These are phyloP conservation scores for Nepenthes gracilis DNA, from an alignment of 148 eudicot species.

Conservation along the genomic window DNA sequence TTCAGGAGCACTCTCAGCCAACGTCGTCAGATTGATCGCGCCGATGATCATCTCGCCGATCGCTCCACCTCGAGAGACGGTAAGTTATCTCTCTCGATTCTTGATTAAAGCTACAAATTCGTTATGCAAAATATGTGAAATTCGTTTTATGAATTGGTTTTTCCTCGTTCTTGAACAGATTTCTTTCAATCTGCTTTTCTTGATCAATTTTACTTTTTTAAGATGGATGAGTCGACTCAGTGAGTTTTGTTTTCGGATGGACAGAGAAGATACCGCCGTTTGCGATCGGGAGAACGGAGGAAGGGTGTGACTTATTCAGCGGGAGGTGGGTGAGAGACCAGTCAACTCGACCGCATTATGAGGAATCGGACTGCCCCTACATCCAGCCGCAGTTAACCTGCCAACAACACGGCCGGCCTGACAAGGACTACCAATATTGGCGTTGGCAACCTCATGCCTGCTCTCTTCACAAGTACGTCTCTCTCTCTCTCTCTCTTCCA, in stretches of 20 bases:
- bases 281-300: constrained; percentile 32
- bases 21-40: constrained; percentile 8
- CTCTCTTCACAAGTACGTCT: constrained; percentile 60
- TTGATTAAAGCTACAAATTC: neutral
- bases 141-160: too few species aligned
- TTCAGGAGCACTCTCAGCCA: constrained; percentile 43
- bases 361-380: constrained; percentile 83
- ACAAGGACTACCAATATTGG: constrained; percentile 64
- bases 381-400: constrained; percentile 80
- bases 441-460: constrained; percentile 87
- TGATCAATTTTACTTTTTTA: neutral
- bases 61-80: constrained; percentile 11
- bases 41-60: neutral
- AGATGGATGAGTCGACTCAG: neutral
- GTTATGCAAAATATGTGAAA: too few species aligned
- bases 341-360: constrained; percentile 46
- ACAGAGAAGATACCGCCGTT: constrained; percentile 39
- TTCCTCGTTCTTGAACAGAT: too few species aligned
- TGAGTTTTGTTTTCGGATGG: neutral
- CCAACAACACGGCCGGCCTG: constrained; percentile 80
- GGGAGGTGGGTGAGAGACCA: constrained; percentile 79
- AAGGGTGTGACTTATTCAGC: constrained; percentile 55
- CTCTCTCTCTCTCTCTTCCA: neutral
- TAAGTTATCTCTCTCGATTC: constrained; percentile 3
- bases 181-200: neutral